Conservation (phyloP, 192 early-diverging fungal genomes). For the Linderina pennispora region DNA sequence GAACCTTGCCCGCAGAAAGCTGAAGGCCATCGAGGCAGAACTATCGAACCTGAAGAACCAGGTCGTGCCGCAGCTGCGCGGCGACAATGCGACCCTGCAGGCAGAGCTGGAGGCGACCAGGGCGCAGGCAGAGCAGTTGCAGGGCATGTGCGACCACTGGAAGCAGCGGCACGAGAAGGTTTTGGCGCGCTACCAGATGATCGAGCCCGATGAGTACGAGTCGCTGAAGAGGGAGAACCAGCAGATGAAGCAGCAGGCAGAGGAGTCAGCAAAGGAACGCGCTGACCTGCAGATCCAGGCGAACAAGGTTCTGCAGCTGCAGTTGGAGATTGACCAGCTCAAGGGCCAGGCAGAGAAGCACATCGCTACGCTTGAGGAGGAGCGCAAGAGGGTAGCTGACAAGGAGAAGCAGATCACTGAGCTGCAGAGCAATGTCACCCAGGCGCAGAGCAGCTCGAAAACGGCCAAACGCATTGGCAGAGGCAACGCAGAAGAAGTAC, state of each 20-base stretch:
- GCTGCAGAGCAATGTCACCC: constrained; percentile 3
- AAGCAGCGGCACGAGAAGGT: constrained; percentile 67
- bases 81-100: constrained; percentile 32
- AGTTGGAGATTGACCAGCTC: constrained; percentile 17
- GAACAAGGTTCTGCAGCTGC: background rate
- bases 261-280: constrained; percentile 2
- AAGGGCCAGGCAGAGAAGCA: constrained; percentile 7
- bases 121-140: constrained; percentile 47
- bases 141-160: constrained; percentile 64
- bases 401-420: background rate
- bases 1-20: constrained; percentile 8
- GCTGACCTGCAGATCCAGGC: constrained; percentile 5
- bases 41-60: constrained; percentile 53
- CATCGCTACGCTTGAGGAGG: constrained; percentile 1
- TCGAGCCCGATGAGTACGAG: constrained; percentile 75
- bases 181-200: constrained; percentile 68
- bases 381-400: background rate
- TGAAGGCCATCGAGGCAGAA: constrained; percentile 35
- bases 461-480: constrained; percentile 1
- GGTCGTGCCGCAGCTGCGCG: constrained; percentile 46
- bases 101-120: constrained; percentile 57
- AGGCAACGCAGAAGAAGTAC: constrained; percentile 20
- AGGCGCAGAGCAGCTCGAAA: constrained; percentile 1
- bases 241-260: constrained; percentile 1
- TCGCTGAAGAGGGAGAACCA: constrained; percentile 52